Percentiles rank a stretch among this genome's conserved stretches.
phyloP scores from a whole-genome alignment of 1,139 yeast genomes.

The Geotrichum aggregatum region DNA sequence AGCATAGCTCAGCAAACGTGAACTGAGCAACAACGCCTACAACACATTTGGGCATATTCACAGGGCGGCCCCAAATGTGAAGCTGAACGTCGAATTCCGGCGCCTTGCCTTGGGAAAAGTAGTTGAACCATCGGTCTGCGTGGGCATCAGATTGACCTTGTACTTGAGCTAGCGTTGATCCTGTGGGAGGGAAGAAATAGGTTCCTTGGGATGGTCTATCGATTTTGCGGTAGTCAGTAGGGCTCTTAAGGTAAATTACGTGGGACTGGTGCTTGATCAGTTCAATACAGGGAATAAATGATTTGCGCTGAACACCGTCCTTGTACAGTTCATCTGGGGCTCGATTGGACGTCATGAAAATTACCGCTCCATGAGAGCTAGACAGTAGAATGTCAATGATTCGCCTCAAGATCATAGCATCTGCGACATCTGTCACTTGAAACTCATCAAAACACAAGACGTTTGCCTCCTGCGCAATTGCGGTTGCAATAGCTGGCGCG shows the following conservation, averaged over 20 bases:
- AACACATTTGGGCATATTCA: slow-evolving; percentile 68
- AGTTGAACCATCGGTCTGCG: slow-evolving; percentile 69
- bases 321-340: slow-evolving; percentile 90
- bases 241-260: slow-evolving; percentile 79
- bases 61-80: slow-evolving; percentile 81
- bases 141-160: slow-evolving; percentile 57
- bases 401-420: slow-evolving; percentile 89
- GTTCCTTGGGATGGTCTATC: slow-evolving; percentile 80
- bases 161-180: slow-evolving; percentile 43
- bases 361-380: slow-evolving; percentile 71
- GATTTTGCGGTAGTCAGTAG: slow-evolving; percentile 87
- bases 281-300: slow-evolving; percentile 88
- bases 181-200: slow-evolving; percentile 65
- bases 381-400: slow-evolving; percentile 57
- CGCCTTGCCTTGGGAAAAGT: slow-evolving; percentile 57
- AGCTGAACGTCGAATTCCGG: slow-evolving; percentile 44
- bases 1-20: slow-evolving; percentile 80
- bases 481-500: slow-evolving; percentile 78
- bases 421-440: slow-evolving; percentile 91
- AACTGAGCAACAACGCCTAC: slow-evolving; percentile 85
- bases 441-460: slow-evolving; percentile 93
- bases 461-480: slow-evolving; percentile 69
- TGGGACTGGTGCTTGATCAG: slow-evolving; percentile 67
- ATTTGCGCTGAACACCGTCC: slow-evolving; percentile 87
- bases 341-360: slow-evolving; percentile 91